Base-by-base conservation (phyloP, 306 rosid genomes). In the Alnus glutinosa region DNA sequence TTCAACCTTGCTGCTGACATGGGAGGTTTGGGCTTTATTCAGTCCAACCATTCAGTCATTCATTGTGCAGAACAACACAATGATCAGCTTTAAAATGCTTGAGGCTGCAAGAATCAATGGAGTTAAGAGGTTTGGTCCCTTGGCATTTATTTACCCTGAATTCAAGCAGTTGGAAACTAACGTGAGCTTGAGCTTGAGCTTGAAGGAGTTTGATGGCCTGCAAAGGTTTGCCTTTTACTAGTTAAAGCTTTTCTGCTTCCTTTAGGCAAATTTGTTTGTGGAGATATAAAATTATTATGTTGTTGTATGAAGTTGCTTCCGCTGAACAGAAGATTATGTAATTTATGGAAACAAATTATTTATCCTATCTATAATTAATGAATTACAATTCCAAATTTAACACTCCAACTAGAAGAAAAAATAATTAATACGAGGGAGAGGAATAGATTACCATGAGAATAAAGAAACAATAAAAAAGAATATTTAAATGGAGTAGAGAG, bases 1-100 rank as follows among this genome's bases (percentile, higher is more conserved):
- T 88, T 88, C 76, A 86, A 88, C 70, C 84, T 88, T 19, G 91
- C 91, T 77, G 91, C 91, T 72, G 91, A 88, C 55, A 86, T 88
- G 91, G 91, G 91, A 14, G 91, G 91, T 12, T 83, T 86, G 91
- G 91, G 91, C 47, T 88, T 88, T 75, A 88, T 88, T 73, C 88
- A 88, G 80, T 88, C 91, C 69, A 88, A 88, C 23, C 88, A 88
- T 74, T 86, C 91, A 19, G 88, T 86, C 63, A 81, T 86, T 86
- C 63, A 81, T 86, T 47, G 74, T 83, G 83, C 83, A 88, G 62
- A 86, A 88, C 70, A 88, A 88, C 76, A 86, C 88, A 70, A 88
- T 88, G 89, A 88, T 88, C 23, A 86, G 88, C 81, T 88, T 88
- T 74, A 88, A 86, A 78, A 88, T 88, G 88, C 83, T 88, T n/a